Evolutionary conservation across 768 basidiomycete genomes (phyloP).

Genomic region (Tulasnella sp.): DNA sequence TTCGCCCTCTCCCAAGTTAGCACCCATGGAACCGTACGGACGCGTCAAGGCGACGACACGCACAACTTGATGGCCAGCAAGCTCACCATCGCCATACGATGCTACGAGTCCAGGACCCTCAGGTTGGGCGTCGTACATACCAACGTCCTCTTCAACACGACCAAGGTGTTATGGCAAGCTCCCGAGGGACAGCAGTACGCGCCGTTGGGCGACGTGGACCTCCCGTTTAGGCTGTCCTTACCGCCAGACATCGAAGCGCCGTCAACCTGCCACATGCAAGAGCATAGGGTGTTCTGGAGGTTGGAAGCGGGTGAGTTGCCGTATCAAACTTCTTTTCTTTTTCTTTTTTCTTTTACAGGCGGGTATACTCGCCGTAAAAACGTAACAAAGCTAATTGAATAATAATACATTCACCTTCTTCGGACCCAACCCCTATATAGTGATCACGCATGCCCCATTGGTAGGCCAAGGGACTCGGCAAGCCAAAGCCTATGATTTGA

Average conservation of each 20-base stretch:
- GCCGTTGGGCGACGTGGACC: constrained; percentile 33
- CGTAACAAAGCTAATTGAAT: too few species aligned
- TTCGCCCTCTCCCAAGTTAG: constrained; percentile 71
- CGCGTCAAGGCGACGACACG: constrained; percentile 55
- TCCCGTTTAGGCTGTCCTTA: constrained; percentile 58
- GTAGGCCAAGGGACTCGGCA: constrained; percentile 56
- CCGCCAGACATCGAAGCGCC: constrained; percentile 55
- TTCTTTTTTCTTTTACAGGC: too few species aligned
- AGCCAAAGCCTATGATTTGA: constrained; percentile 58
- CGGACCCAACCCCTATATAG: constrained; percentile 28
- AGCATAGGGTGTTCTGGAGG: constrained; percentile 72
- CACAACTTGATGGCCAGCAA: constrained; percentile 56
- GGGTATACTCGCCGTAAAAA: neutral
- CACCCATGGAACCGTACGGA: constrained; percentile 70
- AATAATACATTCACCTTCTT: too few species aligned
- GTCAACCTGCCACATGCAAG: constrained; percentile 46
- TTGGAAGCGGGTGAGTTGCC: constrained; percentile 60
- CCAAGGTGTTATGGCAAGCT: constrained; percentile 58
- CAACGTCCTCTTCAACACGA: constrained; percentile 57
- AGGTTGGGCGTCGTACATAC: constrained; percentile 42
- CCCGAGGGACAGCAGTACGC: constrained; percentile 17
- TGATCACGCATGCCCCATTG: constrained; percentile 55
- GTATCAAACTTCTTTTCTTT: constrained; percentile 5
- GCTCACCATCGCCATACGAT: constrained; percentile 63
- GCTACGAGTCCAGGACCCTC: constrained; percentile 66